Conservation (phyloP, 371 early-diverging fungal species). For the Mortierella sp. region DNA sequence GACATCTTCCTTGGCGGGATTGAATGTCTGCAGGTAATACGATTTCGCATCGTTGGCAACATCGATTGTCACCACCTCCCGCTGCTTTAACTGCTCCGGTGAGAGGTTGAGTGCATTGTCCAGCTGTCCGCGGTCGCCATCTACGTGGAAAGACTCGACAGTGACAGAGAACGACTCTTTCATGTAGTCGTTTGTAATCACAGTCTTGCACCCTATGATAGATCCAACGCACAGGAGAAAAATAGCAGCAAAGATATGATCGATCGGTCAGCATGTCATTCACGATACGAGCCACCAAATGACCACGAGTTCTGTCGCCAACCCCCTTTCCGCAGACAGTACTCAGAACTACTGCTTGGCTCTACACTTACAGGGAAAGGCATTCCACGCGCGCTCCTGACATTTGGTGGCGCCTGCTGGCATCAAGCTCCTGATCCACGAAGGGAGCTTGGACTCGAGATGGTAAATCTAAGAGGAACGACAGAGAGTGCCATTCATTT, state of each 20-base stretch:
- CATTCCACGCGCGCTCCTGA: constrained; percentile 88
- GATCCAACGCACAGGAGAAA: not conserved
- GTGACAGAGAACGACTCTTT: constrained; percentile 77
- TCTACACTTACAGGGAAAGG: constrained; percentile 74
- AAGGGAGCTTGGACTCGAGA: constrained; percentile 63
- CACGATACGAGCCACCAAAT: constrained; percentile 1
- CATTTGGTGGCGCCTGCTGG: constrained; percentile 74
- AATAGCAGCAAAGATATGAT: not conserved
- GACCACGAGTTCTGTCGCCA: constrained; percentile 15
- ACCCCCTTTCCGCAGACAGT: too few relatives aligned
- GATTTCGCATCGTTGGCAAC: constrained; percentile 73
- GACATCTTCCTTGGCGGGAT: constrained; percentile 72
- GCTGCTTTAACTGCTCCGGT: constrained; percentile 62
- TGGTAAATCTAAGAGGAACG: constrained; percentile 54
- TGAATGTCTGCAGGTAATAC: constrained; percentile 58
- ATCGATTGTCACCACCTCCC: constrained; percentile 71
- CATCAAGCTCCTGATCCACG: constrained; percentile 66
- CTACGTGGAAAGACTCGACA: constrained; percentile 79
- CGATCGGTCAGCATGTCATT: constrained; percentile 5
- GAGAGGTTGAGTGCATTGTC: constrained; percentile 65
- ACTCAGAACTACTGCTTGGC: too few relatives aligned
- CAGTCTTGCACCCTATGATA: constrained; percentile 49
- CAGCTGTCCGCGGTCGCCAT: constrained; percentile 75
- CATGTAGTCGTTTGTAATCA: constrained; percentile 71
- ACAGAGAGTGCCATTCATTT: too few relatives aligned